Conservation (phyloP, 2,329 filamentous ascomycete species). For the Bisporella sp. region DNA sequence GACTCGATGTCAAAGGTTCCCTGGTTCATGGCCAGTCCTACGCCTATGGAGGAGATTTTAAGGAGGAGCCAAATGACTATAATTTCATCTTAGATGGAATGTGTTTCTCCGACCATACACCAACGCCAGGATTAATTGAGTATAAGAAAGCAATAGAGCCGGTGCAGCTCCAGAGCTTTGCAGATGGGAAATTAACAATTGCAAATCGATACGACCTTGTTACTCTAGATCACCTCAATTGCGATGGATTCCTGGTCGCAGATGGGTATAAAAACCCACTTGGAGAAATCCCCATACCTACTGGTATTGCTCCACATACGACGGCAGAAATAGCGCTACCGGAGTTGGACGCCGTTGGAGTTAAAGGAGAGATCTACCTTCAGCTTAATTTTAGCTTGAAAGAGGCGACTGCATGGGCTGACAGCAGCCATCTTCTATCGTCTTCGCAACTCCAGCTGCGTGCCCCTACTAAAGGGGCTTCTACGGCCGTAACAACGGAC, state of each 20-base stretch:
- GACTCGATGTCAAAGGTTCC: slow-evolving; percentile 34
- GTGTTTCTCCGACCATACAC: slow-evolving; percentile 32
- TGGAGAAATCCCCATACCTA: not conserved
- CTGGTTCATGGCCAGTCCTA: slow-evolving; percentile 29
- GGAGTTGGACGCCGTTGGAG: not conserved
- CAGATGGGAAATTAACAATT: slow-evolving; percentile 19
- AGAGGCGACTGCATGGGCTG: not conserved
- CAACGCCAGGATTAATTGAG: slow-evolving; percentile 34
- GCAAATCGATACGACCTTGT: slow-evolving; percentile 45
- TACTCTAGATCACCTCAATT: slow-evolving; percentile 41
- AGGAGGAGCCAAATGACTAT: slow-evolving; percentile 35
- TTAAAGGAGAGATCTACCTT: not conserved
- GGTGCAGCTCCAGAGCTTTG: slow-evolving; percentile 23
- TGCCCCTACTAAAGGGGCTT: not conserved
- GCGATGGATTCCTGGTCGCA: slow-evolving; percentile 7
- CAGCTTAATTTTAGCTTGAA: not conserved
- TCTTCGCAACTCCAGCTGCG: not conserved
- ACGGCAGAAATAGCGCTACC: not conserved
- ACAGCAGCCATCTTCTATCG: not conserved
- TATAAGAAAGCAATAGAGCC: slow-evolving; percentile 35
- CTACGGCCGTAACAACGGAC: not conserved
- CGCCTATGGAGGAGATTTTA: slow-evolving; percentile 38
- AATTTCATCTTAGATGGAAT: slow-evolving; percentile 38
- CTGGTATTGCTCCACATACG: not conserved
- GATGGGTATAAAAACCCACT: not conserved